Evolutionary conservation across 176 grass and related monocot genomes (phyloP), one percentile per base, ranked within the genome.

Genomic region (Saccharum spontaneum): DNA sequence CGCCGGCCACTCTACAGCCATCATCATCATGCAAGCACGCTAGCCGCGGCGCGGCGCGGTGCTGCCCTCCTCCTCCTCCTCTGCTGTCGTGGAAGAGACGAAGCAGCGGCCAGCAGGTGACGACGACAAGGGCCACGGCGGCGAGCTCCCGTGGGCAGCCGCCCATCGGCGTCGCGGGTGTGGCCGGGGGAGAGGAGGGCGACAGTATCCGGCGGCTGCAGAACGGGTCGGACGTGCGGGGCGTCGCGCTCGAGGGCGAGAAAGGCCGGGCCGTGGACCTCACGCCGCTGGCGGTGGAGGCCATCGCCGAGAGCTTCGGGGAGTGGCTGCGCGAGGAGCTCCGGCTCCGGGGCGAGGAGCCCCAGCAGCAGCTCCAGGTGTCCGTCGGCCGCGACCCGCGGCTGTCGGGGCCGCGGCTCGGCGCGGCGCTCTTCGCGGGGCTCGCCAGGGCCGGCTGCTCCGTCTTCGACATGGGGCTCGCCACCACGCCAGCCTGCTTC

Each of bases 401-500:
- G 30, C 65, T 90, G 15, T 94, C 94, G 4, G 90, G 92, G 6
- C 59, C 86, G 4, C 23, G 67, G 45, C 88, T 97, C 23, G 71
- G 92, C 69, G 76, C 94, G 1, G 92, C 86, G 12, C 73, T 97
- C 60, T 89, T 97, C 67, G 45, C 84, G 22, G 94, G 94, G 68
- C 88, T 97, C 30, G 83, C 88, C 7, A 92, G 77, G 57, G 94
- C 92, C 0, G 88, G 94, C 10, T 97, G 94, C 85, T 23, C 73
- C 62, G 86, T 94, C 54, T 90, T 94, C 70, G 88, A 94, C 87
- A 89, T 97, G 86, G 94, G 94, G 3, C 86, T 97, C 22, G 92
- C 94, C 67, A 97, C 92, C 78, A 97, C 94, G 17, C 94, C 94
- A 1, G 94, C 94, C 1, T 94, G 94, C 84, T 97, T 94, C 78